These are phyloP conservation scores for Dendrostoma leiphaemia DNA, from an alignment of 2,329 filamentous ascomycete genomes.

Conservation along the genomic window DNA sequence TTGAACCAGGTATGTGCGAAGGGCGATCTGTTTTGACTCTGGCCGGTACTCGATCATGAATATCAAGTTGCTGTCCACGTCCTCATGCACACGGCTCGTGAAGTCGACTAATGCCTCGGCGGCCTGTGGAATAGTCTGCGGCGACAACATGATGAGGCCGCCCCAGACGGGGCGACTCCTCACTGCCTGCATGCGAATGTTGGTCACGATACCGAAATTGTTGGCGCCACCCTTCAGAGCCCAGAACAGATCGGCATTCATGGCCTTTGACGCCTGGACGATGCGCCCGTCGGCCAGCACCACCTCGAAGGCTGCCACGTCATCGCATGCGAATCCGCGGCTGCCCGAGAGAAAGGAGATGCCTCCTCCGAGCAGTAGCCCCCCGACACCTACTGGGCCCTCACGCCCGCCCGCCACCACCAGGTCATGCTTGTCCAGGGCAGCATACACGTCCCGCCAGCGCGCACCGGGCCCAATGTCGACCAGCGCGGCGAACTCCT, in stretches of 20 bases:
- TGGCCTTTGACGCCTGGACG: not conserved
- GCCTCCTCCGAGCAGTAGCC: slow-evolving; percentile 1
- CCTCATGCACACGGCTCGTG: not conserved
- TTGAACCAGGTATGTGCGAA: not conserved
- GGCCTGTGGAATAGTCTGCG: not conserved
- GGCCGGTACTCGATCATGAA: not conserved
- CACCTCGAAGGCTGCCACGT: not conserved
- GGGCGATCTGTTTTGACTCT: not conserved
- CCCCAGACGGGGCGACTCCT: not conserved
- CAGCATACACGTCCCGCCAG: slow-evolving; percentile 5
- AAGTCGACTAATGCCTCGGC: not conserved
- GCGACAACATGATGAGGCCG: not conserved
- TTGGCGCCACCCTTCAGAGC: slow-evolving; percentile 26
- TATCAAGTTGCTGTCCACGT: not conserved
- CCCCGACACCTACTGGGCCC: not conserved
- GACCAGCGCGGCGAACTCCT: not conserved
- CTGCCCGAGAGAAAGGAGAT: not conserved
- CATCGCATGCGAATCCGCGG: slow-evolving; percentile 1
- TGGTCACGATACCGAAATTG: slow-evolving; percentile 28
- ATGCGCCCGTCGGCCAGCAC: slow-evolving; percentile 3
- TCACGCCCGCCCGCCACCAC: slow-evolving; percentile 1
- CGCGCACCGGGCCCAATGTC: not conserved
- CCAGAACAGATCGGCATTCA: slow-evolving; percentile 23
- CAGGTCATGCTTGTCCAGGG: not conserved
- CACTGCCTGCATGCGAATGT: not conserved